Conservation (phyloP, 116 monocot species). For the Trichopus zeylanicus region DNA sequence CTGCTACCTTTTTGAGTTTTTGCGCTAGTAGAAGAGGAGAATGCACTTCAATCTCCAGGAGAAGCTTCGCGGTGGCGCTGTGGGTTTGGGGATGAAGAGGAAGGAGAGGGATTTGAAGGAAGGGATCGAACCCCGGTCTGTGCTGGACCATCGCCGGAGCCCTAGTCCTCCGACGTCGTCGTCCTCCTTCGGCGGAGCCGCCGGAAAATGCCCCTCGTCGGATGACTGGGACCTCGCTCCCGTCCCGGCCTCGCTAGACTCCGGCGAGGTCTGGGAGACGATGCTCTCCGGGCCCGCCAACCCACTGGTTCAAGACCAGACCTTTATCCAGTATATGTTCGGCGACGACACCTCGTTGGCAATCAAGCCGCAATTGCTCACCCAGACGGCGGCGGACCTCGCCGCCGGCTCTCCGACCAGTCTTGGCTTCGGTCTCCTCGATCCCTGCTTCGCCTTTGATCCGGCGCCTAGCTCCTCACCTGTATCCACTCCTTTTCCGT, state of each 20-base stretch:
- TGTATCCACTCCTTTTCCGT: not conserved
- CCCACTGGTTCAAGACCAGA: conserved; percentile 25
- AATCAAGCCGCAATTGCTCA: conserved; percentile 7
- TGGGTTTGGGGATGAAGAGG: conserved; percentile 2
- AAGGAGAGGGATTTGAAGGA: conserved; percentile 9
- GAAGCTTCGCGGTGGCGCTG: conserved; percentile 18
- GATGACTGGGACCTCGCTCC: conserved; percentile 43
- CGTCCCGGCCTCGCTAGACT: conserved; percentile 22
- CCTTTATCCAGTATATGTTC: conserved; percentile 67
- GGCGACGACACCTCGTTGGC: conserved; percentile 29
- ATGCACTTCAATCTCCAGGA: conserved; percentile 57
- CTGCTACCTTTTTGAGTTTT: too few species aligned
- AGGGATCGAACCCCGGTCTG: conserved; percentile 59
- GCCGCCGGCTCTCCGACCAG: conserved; percentile 4
- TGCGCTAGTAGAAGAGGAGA: conserved; percentile 78
- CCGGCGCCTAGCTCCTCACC: conserved; percentile 2
- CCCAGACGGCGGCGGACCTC: conserved; percentile 5
- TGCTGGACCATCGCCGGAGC: conserved; percentile 68
- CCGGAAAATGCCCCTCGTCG: conserved; percentile 40
- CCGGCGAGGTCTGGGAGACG: conserved; percentile 41
- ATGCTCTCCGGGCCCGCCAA: conserved; percentile 30
- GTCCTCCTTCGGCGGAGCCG: conserved; percentile 54
- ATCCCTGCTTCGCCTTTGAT: conserved; percentile 36
- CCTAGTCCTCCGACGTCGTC: conserved; percentile 79
- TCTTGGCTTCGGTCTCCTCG: conserved; percentile 45